Evolutionary conservation across 1,139 yeast species (phyloP).

Genomic region (Suhomyces taliae): DNA sequence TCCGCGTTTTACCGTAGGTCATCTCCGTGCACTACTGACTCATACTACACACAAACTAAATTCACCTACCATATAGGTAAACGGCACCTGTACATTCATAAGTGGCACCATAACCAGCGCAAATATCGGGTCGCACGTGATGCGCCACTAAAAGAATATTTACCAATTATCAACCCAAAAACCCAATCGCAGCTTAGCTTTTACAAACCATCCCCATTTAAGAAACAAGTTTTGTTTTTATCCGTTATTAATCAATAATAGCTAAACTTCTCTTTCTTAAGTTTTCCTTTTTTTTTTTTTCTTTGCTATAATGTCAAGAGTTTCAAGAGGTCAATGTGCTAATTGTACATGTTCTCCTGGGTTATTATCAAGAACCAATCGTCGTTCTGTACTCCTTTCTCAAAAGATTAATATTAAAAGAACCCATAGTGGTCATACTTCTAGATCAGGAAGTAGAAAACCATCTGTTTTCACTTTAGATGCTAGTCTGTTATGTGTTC

Average conservation of each 20-base stretch:
- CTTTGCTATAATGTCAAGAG: constrained; percentile 18
- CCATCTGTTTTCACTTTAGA: constrained; percentile 52
- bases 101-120: neutral
- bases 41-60: no score
- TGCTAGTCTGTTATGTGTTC: constrained; percentile 45
- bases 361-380: constrained; percentile 60
- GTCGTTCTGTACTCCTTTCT: constrained; percentile 53
- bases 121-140: neutral
- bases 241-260: no score
- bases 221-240: no score
- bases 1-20: no score
- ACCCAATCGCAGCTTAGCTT: neutral
- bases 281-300: neutral
- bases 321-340: constrained; percentile 53
- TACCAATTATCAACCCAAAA: neutral
- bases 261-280: neutral
- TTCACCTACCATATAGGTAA: neutral
- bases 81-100: neutral
- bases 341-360: constrained; percentile 87
- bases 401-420: constrained; percentile 47
- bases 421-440: constrained; percentile 20
- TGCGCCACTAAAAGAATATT: neutral
- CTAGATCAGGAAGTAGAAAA: constrained; percentile 37
- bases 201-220: neutral
- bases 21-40: no score